phyloP scores from a whole-genome alignment of 2,329 filamentous ascomycete genomes.

The Curvularia sp. region DNA sequence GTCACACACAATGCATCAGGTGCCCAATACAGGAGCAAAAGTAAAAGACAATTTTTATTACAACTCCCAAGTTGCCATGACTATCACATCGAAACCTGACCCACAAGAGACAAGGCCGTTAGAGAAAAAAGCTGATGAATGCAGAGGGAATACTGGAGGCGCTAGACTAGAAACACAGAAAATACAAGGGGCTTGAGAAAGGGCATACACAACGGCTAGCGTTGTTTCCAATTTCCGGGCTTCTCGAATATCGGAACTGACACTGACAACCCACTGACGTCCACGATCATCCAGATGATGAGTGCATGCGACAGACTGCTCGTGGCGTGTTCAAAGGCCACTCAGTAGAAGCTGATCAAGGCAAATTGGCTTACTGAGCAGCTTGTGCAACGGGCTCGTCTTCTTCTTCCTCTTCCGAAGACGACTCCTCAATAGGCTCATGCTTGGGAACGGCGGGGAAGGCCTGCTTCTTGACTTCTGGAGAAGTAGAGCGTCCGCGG shows the following conservation, averaged over 20 bases:
- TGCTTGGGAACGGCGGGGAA: slow-evolving; percentile 27
- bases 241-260: slow-evolving; percentile 30
- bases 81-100: slow-evolving; percentile 24
- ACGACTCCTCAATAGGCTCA: slow-evolving; percentile 19
- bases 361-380: slow-evolving; percentile 31
- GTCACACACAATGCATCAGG: background rate
- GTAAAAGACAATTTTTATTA: slow-evolving; percentile 23
- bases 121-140: slow-evolving; percentile 14
- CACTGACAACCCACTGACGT: slow-evolving; percentile 32
- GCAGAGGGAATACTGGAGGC: slow-evolving; percentile 29
- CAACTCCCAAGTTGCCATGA: slow-evolving; percentile 26
- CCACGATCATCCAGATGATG: slow-evolving; percentile 33
- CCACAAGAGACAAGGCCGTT: slow-evolving; percentile 23
- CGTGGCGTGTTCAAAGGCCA: slow-evolving; percentile 5
- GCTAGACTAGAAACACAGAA: slow-evolving; percentile 28
- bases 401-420: slow-evolving; percentile 18
- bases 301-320: slow-evolving; percentile 18
- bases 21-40: background rate
- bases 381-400: slow-evolving; percentile 36
- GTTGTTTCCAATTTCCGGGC: slow-evolving; percentile 39
- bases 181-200: slow-evolving; percentile 34
- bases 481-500: slow-evolving; percentile 48
- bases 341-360: background rate
- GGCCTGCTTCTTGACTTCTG: slow-evolving; percentile 38
- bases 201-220: slow-evolving; percentile 32